These are phyloP conservation scores for Sporisorium iseilematis-ciliati DNA, from an alignment of 1,284 basidiomycete genomes.

Conservation along the genomic window DNA sequence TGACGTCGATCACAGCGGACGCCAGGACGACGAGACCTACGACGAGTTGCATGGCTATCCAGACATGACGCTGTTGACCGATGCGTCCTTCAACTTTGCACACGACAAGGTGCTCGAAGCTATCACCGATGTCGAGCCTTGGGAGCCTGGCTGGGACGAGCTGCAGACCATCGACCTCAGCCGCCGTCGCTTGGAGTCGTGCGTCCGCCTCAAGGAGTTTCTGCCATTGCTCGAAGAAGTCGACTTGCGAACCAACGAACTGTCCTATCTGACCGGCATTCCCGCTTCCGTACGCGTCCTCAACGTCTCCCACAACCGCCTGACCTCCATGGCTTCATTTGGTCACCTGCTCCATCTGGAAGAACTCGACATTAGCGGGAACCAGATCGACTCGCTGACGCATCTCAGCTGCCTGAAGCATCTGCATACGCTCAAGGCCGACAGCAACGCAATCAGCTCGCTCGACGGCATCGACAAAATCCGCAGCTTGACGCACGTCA, in stretches of 20 bases:
- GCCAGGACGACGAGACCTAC: constrained; percentile 37
- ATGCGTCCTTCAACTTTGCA: constrained; percentile 92
- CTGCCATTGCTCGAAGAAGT: constrained; percentile 85
- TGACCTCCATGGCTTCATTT: constrained; percentile 89
- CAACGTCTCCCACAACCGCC: constrained; percentile 71
- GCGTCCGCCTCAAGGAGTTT: constrained; percentile 92
- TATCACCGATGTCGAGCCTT: constrained; percentile 94
- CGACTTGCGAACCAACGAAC: constrained; percentile 74
- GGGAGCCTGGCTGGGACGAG: constrained; percentile 93
- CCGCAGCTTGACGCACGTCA: constrained; percentile 79
- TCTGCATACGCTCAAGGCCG: constrained; percentile 87
- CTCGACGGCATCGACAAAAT: constrained; percentile 81
- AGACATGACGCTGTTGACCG: constrained; percentile 74
- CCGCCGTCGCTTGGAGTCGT: constrained; percentile 83
- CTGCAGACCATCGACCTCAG: constrained; percentile 83
- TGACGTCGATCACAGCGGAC: constrained; percentile 19
- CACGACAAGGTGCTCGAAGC: constrained; percentile 90
- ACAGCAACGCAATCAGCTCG: constrained; percentile 82
- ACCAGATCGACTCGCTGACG: constrained; percentile 80
- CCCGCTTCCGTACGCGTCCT: constrained; percentile 56
- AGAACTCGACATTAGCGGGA: constrained; percentile 88
- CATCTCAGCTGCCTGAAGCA: constrained; percentile 71
- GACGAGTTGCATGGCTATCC: constrained; percentile 52
- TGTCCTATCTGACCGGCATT: constrained; percentile 64
- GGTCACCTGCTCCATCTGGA: constrained; percentile 87